Evolutionary conservation across 352 stramenopile species (phyloP), one percentile per base, ranked within the genome.

Genomic region (Phytophthora fragariae): DNA sequence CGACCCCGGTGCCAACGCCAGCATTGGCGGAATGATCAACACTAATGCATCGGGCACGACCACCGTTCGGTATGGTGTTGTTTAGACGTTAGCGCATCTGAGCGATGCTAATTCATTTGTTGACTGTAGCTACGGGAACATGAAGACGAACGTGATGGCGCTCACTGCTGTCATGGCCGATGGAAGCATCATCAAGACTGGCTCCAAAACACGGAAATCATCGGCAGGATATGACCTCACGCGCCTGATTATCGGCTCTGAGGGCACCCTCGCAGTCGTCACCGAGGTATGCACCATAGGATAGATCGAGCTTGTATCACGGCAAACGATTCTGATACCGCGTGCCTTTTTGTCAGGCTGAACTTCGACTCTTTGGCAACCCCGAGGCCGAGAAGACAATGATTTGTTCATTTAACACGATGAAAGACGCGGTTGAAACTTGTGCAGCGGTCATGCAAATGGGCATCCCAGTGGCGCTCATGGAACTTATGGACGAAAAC

Each of bases 191-290:
- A 88, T 96, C 50, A 86, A 91, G 66, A 98, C 92, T 1, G 97
- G 96, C 7, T 94, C 87, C 50, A 94, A 93, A 82, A 92, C 96
- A 9, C 84, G 97, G 41, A 99, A 99, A 82, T 98, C 90, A 12
- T 98, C 94, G 21, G 97, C 97, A 6, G 97, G 97, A 2, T 99
- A 99, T 80, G 97, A 99, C 76, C 85, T 99, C 44, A 97, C 94
- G 2, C 84, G 87, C 11, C 81, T 99, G n/a, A 76, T 99, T 21
- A 96, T 98, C 65, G 97, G 97, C 10, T 98, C 90, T 9, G 97
- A 99, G 78, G 97, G 97, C 31, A 99, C 96, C 19, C 83, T 99
- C 4, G 97, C 85, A 7, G 83, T 99, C n/a, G 89, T 99, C n/a
- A 99, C 97, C 1, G 91, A 98, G 77, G 81, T 89, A 59, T 62